Evolutionary conservation across 2,329 filamentous ascomycete species (phyloP).

Genomic region (Fusarium globosum): DNA sequence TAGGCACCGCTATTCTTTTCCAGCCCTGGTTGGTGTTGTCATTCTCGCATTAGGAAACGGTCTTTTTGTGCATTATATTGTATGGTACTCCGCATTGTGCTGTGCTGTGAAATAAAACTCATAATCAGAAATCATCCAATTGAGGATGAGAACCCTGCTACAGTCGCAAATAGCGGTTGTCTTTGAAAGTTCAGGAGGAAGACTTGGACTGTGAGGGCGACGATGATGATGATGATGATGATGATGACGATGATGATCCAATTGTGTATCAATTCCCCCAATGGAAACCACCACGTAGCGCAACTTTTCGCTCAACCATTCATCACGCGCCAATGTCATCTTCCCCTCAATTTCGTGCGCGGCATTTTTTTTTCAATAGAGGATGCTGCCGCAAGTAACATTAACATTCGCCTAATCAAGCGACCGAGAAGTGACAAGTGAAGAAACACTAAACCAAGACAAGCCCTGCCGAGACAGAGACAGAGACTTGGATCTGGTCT

Average conservation of each 20-base stretch:
- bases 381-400: neutral
- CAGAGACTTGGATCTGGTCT: neutral
- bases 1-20: conserved; percentile 26
- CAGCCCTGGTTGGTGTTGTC: conserved; percentile 2
- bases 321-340: conserved; percentile 26
- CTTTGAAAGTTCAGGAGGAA: neutral
- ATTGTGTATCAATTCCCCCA: neutral
- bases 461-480: neutral
- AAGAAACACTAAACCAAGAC: neutral
- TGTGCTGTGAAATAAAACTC: neutral
- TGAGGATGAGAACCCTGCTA: neutral
- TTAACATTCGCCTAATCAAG: conserved; percentile 28
- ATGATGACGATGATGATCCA: conserved; percentile 8
- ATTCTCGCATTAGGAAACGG: neutral
- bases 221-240: neutral
- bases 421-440: neutral
- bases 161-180: neutral
- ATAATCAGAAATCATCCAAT: neutral
- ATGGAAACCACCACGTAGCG: conserved; percentile 3
- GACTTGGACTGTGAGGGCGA: neutral
- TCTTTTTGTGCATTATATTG: neutral
- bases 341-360: conserved; percentile 24
- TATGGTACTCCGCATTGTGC: neutral
- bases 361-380: conserved; percentile 24
- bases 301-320: conserved; percentile 16